A percentile compares a stretch with the other conserved stretches of the same genome.
These are phyloP conservation scores for Talaromyces sp. DNA, from an alignment of 2,329 filamentous ascomycete genomes.

Conservation along the genomic window DNA sequence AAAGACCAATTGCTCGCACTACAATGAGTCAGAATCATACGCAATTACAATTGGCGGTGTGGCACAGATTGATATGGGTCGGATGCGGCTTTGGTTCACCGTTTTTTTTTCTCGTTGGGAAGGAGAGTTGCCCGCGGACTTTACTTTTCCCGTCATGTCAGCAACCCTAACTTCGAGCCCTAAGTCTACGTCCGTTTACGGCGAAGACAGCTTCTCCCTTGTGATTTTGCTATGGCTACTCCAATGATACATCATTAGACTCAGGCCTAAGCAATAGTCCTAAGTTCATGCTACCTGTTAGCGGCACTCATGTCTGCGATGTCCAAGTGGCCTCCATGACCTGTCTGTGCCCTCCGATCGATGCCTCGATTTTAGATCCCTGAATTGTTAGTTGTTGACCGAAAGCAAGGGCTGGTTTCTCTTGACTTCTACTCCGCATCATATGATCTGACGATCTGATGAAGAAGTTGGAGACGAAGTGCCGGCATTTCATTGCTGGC, in stretches of 20 bases:
- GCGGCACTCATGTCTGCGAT: too few relatives aligned
- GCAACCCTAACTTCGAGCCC: slow-evolving; percentile 19
- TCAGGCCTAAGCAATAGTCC: neutral
- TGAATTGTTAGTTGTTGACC: neutral
- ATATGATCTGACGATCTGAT: neutral
- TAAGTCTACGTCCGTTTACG: slow-evolving; percentile 13
- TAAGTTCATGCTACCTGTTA: neutral
- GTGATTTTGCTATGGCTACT: neutral
- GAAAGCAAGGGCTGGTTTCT: neutral
- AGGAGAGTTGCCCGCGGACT: neutral
- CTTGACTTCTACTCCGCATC: neutral
- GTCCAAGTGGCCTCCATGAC: neutral
- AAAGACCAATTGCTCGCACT: neutral
- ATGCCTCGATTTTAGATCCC: neutral
- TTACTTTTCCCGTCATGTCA: slow-evolving; percentile 9
- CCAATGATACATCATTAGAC: neutral
- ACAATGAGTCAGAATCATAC: neutral
- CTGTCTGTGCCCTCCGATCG: neutral
- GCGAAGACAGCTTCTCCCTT: neutral
- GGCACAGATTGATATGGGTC: neutral
- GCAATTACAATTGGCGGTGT: slow-evolving; percentile 9
- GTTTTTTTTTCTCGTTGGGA: slow-evolving; percentile 2
- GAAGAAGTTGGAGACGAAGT: neutral
- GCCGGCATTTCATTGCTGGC: neutral
- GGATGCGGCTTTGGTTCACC: neutral